Evolutionary conservation across 768 basidiomycete species (phyloP).

Genomic region (Tephrocybe sp.): DNA sequence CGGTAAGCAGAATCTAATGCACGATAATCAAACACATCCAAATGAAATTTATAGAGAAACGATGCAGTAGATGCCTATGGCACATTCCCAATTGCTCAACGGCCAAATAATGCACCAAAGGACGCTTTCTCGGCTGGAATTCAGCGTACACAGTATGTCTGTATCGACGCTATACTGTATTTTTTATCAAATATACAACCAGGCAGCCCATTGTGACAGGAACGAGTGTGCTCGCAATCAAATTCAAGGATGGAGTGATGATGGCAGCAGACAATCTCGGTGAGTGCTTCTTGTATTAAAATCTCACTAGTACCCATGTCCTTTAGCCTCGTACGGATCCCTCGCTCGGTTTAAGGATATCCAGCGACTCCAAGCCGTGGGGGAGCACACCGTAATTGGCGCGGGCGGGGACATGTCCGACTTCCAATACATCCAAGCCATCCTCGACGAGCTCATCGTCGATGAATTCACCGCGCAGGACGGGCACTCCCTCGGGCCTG

Average conservation of each 20-base stretch:
- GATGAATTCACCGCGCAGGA: constrained; percentile 84
- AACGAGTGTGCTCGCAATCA: constrained; percentile 92
- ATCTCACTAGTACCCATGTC: not conserved
- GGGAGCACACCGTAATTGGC: constrained; percentile 82
- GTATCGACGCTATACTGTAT: too few relatives aligned
- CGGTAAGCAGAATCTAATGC: constrained; percentile 41
- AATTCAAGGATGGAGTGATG: constrained; percentile 97
- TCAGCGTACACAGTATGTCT: constrained; percentile 76
- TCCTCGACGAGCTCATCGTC: constrained; percentile 75
- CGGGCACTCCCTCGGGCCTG: constrained; percentile 79
- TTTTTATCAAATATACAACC: too few relatives aligned
- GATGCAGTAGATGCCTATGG: constrained; percentile 74
- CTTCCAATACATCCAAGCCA: constrained; percentile 87
- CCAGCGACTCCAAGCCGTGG: constrained; percentile 83
- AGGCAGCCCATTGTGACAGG: constrained; percentile 94
- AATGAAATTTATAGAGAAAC: constrained; percentile 50
- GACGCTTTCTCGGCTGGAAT: constrained; percentile 67
- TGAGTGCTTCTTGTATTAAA: not conserved
- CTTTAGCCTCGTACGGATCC: constrained; percentile 90
- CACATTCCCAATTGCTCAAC: constrained; percentile 73
- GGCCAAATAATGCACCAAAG: constrained; percentile 46
- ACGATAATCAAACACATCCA: not conserved
- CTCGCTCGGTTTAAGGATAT: constrained; percentile 96
- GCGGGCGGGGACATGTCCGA: constrained; percentile 98
- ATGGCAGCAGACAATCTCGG: constrained; percentile 98